phyloP scores from a whole-genome alignment of 768 basidiomycete species.

The Psilocybe azurescens region DNA sequence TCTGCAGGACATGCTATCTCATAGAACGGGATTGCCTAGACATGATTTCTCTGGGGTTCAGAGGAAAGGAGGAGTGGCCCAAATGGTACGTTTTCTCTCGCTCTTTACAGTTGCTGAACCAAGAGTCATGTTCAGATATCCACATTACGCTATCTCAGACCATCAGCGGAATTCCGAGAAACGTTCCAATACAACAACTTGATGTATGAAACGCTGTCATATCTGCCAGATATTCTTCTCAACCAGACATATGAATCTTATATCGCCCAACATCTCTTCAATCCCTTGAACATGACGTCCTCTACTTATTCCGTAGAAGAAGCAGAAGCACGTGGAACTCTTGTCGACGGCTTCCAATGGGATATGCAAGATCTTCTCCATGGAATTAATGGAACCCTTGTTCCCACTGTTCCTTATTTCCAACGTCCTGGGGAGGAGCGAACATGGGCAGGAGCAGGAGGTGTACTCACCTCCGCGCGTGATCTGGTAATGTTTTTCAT shows the following conservation, averaged over 20 bases:
- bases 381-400: conserved; percentile 36
- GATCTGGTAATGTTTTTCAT: conserved; percentile 39
- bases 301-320: conserved; percentile 45
- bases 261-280: conserved; percentile 42
- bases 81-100: conserved; percentile 35
- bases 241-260: conserved; percentile 47
- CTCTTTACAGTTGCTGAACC: background rate
- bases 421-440: conserved; percentile 42
- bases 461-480: conserved; percentile 42
- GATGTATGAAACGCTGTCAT: conserved; percentile 48
- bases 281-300: conserved; percentile 42
- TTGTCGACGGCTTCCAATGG: conserved; percentile 44
- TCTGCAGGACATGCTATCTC: conserved; percentile 47
- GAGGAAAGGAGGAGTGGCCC: conserved; percentile 35
- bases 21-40: conserved; percentile 49
- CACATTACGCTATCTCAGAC: conserved; percentile 40
- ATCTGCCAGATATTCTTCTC: conserved; percentile 42
- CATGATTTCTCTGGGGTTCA: conserved; percentile 43
- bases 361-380: conserved; percentile 36
- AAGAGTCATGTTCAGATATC: conserved; percentile 34
- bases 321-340: conserved; percentile 35
- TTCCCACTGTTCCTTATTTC: conserved; percentile 44
- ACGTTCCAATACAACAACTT: conserved; percentile 53
- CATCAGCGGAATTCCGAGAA: conserved; percentile 44
- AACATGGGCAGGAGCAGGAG: conserved; percentile 48